Base-by-base conservation (phyloP, 148 eudicot genomes). In the Silene uniflora region DNA sequence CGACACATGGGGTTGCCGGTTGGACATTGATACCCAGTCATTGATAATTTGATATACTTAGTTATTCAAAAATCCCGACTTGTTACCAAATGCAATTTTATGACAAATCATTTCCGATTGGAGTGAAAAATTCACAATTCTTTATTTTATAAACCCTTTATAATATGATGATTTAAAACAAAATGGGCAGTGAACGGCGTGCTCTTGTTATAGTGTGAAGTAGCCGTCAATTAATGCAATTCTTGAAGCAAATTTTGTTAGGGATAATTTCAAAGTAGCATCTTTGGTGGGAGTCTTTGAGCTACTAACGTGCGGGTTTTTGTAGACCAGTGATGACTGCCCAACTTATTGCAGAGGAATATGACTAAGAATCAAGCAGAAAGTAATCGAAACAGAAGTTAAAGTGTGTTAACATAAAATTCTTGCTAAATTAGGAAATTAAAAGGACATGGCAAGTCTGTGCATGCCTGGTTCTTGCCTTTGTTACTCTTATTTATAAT, bases 401-500 rank as follows among this genome's bases (percentile, higher is more conserved):
- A 67, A 19, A 64, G 29, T 64, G 16, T 56, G 73, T 54, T n/a
- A 3, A 25, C 12, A 29, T 9, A 56, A 58, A 39, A 16, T 60
- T 35, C 68, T 59, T 42, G 24, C 11, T 42, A 27, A 59, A 11
- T 23, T 59, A 68, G 49, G 73, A 49, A 76, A 42, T 18, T 80
- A 75, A 80, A 58, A 39, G 39, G 79, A 71, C 23, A 2, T 14
- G 46, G 52, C 24, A 7, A 58, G 39, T 69, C 44, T 47, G 23
- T 61, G 21, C 65, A 49, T 75, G 62, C 70, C 10, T 62, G 47
- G 75, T 69, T 62, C 46, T 54, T 70, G 29, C 19, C 60, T 71
- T 54, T 74, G 13, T 61, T 61, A 74, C 71, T 69, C 67, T 66
- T 79, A 61, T 72, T 22, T 27, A 52, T 42, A 44, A 64, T 49